phyloP scores from a whole-genome alignment of 2,329 filamentous ascomycete genomes.

The Nannizzia gypsea region DNA sequence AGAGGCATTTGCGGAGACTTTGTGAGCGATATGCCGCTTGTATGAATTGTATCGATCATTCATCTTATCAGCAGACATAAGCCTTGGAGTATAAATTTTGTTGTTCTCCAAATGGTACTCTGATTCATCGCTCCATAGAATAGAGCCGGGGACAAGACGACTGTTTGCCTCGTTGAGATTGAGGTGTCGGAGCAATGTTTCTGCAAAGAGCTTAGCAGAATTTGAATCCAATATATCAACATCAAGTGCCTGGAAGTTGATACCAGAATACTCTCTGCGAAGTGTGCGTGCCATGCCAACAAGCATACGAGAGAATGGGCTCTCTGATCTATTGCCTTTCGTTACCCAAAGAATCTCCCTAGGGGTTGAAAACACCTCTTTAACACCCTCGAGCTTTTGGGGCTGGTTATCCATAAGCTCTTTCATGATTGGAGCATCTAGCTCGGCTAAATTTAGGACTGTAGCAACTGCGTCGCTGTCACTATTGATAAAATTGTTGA shows the following conservation, averaged over 20 bases:
- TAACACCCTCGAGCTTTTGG: not conserved
- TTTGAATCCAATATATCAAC: not conserved
- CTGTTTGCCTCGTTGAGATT: not conserved
- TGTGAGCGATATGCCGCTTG: not conserved
- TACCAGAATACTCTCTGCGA: not conserved
- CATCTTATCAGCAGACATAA: not conserved
- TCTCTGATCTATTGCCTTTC: not conserved
- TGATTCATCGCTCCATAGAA: not conserved
- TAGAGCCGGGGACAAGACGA: not conserved
- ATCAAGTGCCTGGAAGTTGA: not conserved
- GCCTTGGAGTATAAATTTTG: not conserved
- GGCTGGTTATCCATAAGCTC: not conserved
- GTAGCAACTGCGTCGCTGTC: not conserved
- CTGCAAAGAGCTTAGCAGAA: not conserved
- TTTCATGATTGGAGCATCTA: slow-evolving; percentile 4
- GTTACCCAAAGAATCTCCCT: not conserved
- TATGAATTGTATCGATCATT: slow-evolving; percentile 4
- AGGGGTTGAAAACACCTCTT: not conserved
- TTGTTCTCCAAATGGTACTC: not conserved
- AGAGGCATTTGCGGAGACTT: not conserved
- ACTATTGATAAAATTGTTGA: not conserved
- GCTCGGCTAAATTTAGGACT: not conserved
- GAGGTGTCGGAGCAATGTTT: not conserved
- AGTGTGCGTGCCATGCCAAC: not conserved
- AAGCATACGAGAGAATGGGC: not conserved